Percentiles rank a stretch among this genome's conserved stretches.
phyloP scores from a whole-genome alignment of 768 basidiomycete species.

The Phanerochaete carnosa region DNA sequence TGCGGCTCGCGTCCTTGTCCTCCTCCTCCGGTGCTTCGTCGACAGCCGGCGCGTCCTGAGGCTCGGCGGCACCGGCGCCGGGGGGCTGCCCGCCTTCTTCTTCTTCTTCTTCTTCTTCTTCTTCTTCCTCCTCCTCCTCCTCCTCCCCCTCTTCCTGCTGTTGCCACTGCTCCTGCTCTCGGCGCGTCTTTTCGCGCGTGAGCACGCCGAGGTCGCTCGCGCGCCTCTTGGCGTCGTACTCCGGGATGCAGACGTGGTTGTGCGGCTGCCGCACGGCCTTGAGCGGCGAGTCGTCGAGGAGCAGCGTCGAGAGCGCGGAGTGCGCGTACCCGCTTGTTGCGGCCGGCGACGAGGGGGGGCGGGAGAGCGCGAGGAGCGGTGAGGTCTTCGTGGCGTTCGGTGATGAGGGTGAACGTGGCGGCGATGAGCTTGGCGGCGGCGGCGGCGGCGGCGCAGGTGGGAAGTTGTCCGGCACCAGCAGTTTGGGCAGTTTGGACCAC shows the following conservation, averaged over 20 bases:
- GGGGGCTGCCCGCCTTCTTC: background rate
- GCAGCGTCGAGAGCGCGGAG: constrained; percentile 44
- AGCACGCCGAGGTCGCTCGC: constrained; percentile 33
- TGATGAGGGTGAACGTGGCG: background rate
- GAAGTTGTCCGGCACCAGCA: background rate
- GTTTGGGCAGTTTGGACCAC: constrained; percentile 44
- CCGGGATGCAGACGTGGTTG: constrained; percentile 76
- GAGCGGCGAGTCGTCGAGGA: constrained; percentile 50
- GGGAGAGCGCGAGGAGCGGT: background rate
- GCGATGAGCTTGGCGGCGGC: background rate
- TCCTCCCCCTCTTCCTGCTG: background rate
- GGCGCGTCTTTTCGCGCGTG: constrained; percentile 7
- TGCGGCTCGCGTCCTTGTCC: constrained; percentile 12
- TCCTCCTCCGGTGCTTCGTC: background rate
- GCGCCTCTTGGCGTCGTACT: constrained; percentile 53
- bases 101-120: background rate
- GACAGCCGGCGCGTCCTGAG: background rate
- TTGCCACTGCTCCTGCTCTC: background rate
- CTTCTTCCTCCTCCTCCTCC: background rate
- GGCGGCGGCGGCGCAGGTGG: background rate
- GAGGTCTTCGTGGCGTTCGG: background rate
- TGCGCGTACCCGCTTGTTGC: constrained; percentile 21
- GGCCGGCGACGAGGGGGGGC: background rate
- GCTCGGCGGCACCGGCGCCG: background rate
- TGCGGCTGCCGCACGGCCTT: constrained; percentile 71